These are phyloP conservation scores for Saxophila tyrrhenica DNA, from an alignment of 495 filamentous ascomycete species.

Conservation along the genomic window DNA sequence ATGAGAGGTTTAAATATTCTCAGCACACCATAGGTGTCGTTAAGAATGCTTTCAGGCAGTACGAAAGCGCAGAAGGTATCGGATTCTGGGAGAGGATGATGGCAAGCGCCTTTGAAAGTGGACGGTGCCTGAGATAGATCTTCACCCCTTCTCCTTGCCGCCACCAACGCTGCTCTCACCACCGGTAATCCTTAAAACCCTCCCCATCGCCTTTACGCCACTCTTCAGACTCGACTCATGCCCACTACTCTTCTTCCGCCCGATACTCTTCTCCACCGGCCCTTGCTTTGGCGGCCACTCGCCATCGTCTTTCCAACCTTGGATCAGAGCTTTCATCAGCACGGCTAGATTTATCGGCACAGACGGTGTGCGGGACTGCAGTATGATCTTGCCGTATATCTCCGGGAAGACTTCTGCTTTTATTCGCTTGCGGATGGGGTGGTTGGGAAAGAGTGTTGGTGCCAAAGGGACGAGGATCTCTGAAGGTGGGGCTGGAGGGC, in stretches of 20 bases:
- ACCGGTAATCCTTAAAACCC: constrained; percentile 13
- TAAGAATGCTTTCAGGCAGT: neutral
- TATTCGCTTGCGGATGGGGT: constrained; percentile 61
- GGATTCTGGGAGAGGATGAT: neutral
- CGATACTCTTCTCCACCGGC: constrained; percentile 23
- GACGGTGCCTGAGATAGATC: neutral
- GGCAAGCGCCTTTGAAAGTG: neutral
- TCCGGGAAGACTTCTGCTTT: constrained; percentile 59
- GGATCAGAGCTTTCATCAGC: constrained; percentile 68
- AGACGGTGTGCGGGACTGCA: constrained; percentile 63
- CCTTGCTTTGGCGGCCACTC: constrained; percentile 72
- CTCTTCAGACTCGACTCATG: neutral
- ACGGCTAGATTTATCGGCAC: constrained; percentile 80
- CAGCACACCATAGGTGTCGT: neutral
- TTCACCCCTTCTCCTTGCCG: neutral
- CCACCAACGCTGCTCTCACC: neutral
- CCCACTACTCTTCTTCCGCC: constrained; percentile 8
- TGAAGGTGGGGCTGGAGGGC: constrained; percentile 33
- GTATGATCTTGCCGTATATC: constrained; percentile 79
- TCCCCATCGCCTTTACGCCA: constrained; percentile 16
- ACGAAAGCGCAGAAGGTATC: neutral
- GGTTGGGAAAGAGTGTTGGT: constrained; percentile 56
- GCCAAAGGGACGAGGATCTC: constrained; percentile 24
- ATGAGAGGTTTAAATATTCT: neutral
- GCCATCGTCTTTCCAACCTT: constrained; percentile 87